Base-by-base conservation (phyloP, 495 filamentous ascomycete genomes). In the Clohesyomyces aquaticus region DNA sequence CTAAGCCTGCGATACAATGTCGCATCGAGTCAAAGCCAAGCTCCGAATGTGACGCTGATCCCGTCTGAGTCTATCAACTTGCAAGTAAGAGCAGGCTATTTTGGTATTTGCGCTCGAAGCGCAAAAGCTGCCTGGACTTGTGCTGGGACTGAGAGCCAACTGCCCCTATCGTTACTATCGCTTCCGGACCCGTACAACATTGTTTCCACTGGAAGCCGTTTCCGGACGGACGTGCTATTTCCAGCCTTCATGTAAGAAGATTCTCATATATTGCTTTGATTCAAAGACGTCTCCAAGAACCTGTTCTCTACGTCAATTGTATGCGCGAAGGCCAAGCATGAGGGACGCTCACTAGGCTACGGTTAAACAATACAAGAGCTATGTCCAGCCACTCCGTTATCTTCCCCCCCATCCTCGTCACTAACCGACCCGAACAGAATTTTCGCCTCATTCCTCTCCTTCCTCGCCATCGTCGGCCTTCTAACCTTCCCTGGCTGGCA, bases 211-310 rank as follows among this genome's bases (percentile, higher is more conserved):
- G 42, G 9, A 9, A 25, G 25, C 23, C 14, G 35, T 21, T 61
- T 61, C 27, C 23, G 22, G 46, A 51, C n/a, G 6, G 57, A 52
- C 28, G 46, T 61, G 11, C 9, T 61, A 2, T 61, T 61, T 35
- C 46, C 57, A 22, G 57, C 11, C 14, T 19, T 52, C 2, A 28
- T 61, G 46, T 61, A 32, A 18, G 57, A 57, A 21, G 18, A 16
- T 27, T 9, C 6, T 10, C 16, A 10, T 9, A 23, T 23, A 10
- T 6, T 56, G 6, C 6, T 59, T n/a, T 12, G 8, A 19, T 10
- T 3, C 25, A 59, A 18, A 18, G 49, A 28, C 11, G 14, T 12
- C 14, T 25, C 11, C 11, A 52, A 26, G 19, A 12, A 18, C n/a
- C n/a, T n/a, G n/a, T n/a, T n/a, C n/a, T n/a, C n/a, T n/a, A n/a